Conservation (phyloP, 306 rosid genomes). For the Fragaria ananassa region DNA sequence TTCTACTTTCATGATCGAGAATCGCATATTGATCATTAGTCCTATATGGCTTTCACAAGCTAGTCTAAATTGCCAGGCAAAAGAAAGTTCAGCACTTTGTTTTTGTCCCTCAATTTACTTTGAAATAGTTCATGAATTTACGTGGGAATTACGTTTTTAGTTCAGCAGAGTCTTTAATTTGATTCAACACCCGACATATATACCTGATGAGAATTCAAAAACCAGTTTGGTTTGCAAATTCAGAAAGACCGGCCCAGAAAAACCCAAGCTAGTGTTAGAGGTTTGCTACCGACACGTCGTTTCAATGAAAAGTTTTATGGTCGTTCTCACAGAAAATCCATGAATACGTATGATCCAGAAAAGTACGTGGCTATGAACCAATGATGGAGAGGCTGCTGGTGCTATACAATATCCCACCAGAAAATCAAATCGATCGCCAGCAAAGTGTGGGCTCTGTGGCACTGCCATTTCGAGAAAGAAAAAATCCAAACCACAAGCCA, state of each 20-base stretch:
- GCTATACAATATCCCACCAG: background rate
- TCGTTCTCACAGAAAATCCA: background rate
- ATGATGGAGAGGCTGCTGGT: background rate
- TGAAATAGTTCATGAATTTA: background rate
- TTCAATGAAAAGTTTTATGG: background rate
- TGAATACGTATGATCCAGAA: no score
- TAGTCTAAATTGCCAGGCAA: background rate
- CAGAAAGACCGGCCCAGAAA: background rate
- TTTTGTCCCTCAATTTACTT: background rate
- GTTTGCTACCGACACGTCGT: background rate
- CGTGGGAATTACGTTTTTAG: no score
- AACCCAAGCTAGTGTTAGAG: background rate
- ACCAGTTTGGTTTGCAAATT: background rate
- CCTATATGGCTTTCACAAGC: no score
- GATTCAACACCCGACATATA: background rate
- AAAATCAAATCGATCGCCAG: constrained; percentile 2
- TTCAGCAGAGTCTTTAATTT: background rate
- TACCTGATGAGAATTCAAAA: background rate
- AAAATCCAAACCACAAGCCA: background rate
- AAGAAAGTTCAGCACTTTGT: background rate
- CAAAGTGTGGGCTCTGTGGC: constrained; percentile 3
- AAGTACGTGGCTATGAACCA: background rate
- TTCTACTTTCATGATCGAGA: no score
- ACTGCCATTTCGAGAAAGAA: background rate
- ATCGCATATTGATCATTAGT: no score